Base-by-base conservation (phyloP, 1,139 yeast genomes). In the Yamadazyma buinensis region DNA sequence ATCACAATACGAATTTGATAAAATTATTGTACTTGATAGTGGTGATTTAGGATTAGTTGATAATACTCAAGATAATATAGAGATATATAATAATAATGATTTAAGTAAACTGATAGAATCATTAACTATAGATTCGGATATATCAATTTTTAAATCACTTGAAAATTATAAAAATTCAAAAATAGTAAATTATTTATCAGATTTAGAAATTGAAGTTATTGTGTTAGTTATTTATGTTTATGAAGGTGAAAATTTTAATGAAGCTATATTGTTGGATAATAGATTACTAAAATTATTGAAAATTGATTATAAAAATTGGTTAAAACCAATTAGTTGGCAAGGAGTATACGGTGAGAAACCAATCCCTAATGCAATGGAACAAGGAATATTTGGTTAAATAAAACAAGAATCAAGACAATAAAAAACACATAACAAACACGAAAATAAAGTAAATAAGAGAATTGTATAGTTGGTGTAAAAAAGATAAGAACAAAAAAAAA, bases 241-340 rank as follows among this genome's bases (percentile, higher is more conserved):
- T 52, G 97, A 90, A 55, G 97, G 97, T 21, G 97, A 88, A 56
- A 90, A 90, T 54, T 75, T 81, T 31, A 56, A 61, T 18, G 97
- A 88, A 54, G 95, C 95, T 1, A 69, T 67, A 36, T 50, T 58
- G 10, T 61, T 84, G 41, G 84, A 86, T 4, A 46, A 47, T 7
- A 56, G 59, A 29, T 53, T 67, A 26, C 54, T 53, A 22, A 52
- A 52, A 23, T 55, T 53, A 26, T 52, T 72, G 12, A 52, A 56
- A 1, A 32, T 71, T 15, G 44, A 40, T 19, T 23, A 28, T 13
- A 14, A 28, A 3, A 11, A 38, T 10, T 75, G 81, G 73, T 48
- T 52, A 3, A 60, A 67, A 22, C 97, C 97, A 0, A 62, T 69
- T 11, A 85, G 95, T 28, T 90, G 97, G 97, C 57, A 59, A 10